Evolutionary conservation across 371 early-diverging fungal genomes (phyloP).

Genomic region (Mucor mucedo): DNA sequence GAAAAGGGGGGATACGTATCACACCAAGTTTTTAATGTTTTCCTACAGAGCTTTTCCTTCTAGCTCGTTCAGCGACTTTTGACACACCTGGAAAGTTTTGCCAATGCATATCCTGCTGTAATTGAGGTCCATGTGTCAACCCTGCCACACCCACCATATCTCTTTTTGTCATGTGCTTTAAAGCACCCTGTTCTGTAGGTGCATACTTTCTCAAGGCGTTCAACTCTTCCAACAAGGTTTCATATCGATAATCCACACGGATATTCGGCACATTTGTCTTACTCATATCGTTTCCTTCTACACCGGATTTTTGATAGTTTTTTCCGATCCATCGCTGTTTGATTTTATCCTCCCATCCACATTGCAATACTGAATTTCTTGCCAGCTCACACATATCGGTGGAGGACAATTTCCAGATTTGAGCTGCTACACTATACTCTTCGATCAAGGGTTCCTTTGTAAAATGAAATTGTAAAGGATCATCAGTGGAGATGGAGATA

Average conservation of each 20-base stretch:
- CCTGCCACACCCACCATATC: slow-evolving; percentile 40
- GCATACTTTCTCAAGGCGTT: slow-evolving; percentile 56
- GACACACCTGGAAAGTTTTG: background rate
- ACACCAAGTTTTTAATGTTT: too few species aligned
- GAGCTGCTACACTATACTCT: slow-evolving; percentile 98
- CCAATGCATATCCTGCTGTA: slow-evolving; percentile 29
- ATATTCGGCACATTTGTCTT: slow-evolving; percentile 97
- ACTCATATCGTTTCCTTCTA: slow-evolving; percentile 88
- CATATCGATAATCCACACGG: slow-evolving; percentile 86
- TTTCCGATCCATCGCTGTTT: slow-evolving; percentile 96
- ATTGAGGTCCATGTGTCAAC: slow-evolving; percentile 21
- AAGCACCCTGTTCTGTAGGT: slow-evolving; percentile 2
- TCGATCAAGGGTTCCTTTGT: slow-evolving; percentile 99
- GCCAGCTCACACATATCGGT: slow-evolving; percentile 99
- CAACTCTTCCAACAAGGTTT: slow-evolving; percentile 87
- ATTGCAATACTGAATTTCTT: slow-evolving; percentile 92
- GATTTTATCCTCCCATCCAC: slow-evolving; percentile 90
- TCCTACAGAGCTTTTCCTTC: background rate
- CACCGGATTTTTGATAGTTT: slow-evolving; percentile 77
- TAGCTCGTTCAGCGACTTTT: background rate
- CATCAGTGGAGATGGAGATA: slow-evolving; percentile 96
- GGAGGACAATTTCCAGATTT: slow-evolving; percentile 95
- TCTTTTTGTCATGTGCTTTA: slow-evolving; percentile 12
- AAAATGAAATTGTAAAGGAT: slow-evolving; percentile 98
- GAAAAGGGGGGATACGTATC: too few species aligned